A percentile compares a stretch with the other conserved stretches of the same genome.
These are phyloP conservation scores for Podila verticillata DNA, from an alignment of 192 early-diverging fungal species.

Conservation along the genomic window DNA sequence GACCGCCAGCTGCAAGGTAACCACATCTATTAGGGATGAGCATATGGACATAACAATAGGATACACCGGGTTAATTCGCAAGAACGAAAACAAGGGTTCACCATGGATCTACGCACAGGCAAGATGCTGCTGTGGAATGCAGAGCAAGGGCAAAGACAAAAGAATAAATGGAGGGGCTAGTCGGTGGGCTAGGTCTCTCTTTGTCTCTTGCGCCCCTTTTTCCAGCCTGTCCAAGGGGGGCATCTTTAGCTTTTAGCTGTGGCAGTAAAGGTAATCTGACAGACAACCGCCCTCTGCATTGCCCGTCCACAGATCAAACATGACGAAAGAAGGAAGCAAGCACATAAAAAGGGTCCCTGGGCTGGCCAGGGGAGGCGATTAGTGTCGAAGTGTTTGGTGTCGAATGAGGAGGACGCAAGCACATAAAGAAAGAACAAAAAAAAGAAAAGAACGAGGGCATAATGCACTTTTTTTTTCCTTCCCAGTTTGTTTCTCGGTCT, in stretches of 20 bases:
- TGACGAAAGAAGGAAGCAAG: not conserved
- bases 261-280: too few relatives aligned
- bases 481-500: too few relatives aligned
- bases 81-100: not conserved
- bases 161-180: too few relatives aligned
- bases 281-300: not conserved
- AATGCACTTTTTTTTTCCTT: too few relatives aligned
- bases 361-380: too few relatives aligned
- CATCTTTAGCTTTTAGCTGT: not conserved
- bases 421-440: slow-evolving; percentile 9
- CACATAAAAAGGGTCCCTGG: too few relatives aligned
- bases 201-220: not conserved
- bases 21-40: slow-evolving; percentile 63
- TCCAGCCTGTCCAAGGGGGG: not conserved
- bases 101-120: too few relatives aligned
- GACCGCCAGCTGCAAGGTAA: slow-evolving; percentile 93
- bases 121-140: too few relatives aligned
- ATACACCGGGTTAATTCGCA: not conserved
- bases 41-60: too few relatives aligned
- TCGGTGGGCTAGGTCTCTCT: too few relatives aligned
- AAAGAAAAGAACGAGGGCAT: slow-evolving; percentile 59
- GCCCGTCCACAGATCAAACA: not conserved
- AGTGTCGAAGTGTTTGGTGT: too few relatives aligned
- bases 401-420: not conserved
- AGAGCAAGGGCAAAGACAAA: too few relatives aligned